These are phyloP conservation scores for Abrus precatorius DNA, from an alignment of 306 rosid genomes.

Conservation along the genomic window DNA sequence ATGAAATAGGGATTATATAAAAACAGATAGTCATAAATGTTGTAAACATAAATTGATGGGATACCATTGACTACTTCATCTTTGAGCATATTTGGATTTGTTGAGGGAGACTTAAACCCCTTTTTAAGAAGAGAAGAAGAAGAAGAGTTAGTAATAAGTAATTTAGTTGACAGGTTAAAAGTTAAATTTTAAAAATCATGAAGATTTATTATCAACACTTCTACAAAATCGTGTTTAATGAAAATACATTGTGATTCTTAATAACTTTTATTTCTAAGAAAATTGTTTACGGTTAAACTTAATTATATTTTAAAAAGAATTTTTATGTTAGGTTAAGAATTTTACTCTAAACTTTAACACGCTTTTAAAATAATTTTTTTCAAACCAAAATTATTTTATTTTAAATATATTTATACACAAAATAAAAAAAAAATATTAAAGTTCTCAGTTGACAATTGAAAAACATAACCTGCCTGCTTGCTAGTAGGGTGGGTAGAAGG, in stretches of 20 bases:
- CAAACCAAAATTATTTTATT: background rate
- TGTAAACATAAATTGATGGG: background rate
- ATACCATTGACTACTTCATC: background rate
- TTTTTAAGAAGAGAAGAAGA: background rate
- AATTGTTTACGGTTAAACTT: no score
- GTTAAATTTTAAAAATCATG: no score
- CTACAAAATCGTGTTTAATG: no score
- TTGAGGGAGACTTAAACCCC: background rate
- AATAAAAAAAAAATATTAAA: background rate
- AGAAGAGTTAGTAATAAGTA: no score
- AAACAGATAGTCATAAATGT: constrained; percentile 24
- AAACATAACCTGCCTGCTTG: background rate
- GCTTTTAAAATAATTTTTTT: background rate
- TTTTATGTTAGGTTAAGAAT: background rate
- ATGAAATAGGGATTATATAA: background rate
- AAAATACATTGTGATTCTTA: no score
- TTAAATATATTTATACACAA: background rate
- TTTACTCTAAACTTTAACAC: background rate
- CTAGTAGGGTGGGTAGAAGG: no score
- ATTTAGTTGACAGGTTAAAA: no score
- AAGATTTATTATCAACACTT: no score
- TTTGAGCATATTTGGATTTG: constrained; percentile 4
- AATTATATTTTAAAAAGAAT: no score
- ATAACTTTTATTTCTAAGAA: no score
- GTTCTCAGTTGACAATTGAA: background rate